Evolutionary conservation across 495 filamentous ascomycete species (phyloP), one percentile per base, ranked within the genome.

Genomic region (Xylaria palmicola): DNA sequence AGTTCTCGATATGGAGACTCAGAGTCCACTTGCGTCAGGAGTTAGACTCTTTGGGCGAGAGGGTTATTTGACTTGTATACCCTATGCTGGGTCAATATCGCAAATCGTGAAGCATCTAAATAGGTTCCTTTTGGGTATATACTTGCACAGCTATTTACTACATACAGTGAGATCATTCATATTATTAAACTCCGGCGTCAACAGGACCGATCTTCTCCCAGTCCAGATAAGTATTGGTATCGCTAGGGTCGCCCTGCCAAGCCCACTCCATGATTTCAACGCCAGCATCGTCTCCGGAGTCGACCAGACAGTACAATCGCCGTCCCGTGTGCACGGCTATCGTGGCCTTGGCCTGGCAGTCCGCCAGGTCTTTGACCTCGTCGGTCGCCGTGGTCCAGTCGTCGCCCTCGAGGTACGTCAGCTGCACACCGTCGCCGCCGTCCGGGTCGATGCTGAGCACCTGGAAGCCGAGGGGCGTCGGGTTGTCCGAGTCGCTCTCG

Each of bases 381-480:
- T 45, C 7, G 27, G 19, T 30, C 4, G 34, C 34, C 32, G 39
- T 37, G 1, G 62, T 63, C 69, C 67, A 72, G 3, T 13, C 37
- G 9, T 12, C 32, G 6, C 56, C 65, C 27, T 63, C 55, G n/a
- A 64, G 59, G 37, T 69, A 69, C 3, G 69, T 69, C 34, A 69
- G 19, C 26, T 65, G 64, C n/a, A 72, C 66, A 4, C 67, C 69
- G 29, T 68, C 65, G 29, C 41, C 34, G 2, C 51, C 52, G 1
- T 59, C 60, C 1, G 69, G 69, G 20, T 72, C 69, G 26, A 64
- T 62, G 26, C 66, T 69, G 6, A 72, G 57, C 4, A 72, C 65
- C 29, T 72, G 69, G 58, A 72, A 69, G n/a, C 69, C 67, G 3
- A 69, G 37, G 13, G 64, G 64, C 2, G 66, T 62, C 30, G 60